Evolutionary conservation across 441 rosid species (phyloP).

Genomic region (Viola pubescens): DNA sequence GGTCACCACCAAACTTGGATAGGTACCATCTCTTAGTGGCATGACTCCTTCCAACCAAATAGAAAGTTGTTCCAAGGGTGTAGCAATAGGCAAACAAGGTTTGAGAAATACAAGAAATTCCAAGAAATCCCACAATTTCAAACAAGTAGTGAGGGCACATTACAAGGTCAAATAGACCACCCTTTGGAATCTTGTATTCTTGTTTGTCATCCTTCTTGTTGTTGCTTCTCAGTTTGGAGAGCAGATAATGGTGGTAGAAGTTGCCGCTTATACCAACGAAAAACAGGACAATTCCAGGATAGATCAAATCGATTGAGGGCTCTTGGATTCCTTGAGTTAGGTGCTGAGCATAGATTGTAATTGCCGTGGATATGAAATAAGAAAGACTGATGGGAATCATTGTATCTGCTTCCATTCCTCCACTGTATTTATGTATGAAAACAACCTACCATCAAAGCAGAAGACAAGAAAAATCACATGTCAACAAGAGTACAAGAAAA

Average conservation of each 20-base stretch:
- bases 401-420: slow-evolving; percentile 33
- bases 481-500: not conserved
- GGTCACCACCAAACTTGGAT: slow-evolving; percentile 56
- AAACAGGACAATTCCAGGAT: slow-evolving; percentile 36
- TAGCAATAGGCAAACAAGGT: slow-evolving; percentile 33
- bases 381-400: slow-evolving; percentile 26
- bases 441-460: slow-evolving; percentile 28
- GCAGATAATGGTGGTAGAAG: slow-evolving; percentile 64
- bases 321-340: slow-evolving; percentile 28
- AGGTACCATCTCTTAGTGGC: slow-evolving; percentile 67
- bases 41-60: slow-evolving; percentile 51
- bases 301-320: slow-evolving; percentile 42
- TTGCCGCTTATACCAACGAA: slow-evolving; percentile 51
- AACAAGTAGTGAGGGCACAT: slow-evolving; percentile 74
- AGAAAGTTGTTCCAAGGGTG: slow-evolving; percentile 31
- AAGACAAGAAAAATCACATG: not conserved
- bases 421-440: slow-evolving; percentile 62
- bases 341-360: slow-evolving; percentile 45
- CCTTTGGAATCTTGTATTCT: slow-evolving; percentile 58
- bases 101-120: slow-evolving; percentile 51
- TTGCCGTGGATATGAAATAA: slow-evolving; percentile 32
- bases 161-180: slow-evolving; percentile 50
- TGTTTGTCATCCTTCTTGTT: slow-evolving; percentile 13
- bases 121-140: slow-evolving; percentile 51
- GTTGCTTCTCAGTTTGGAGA: slow-evolving; percentile 44